phyloP scores from a whole-genome alignment of 352 stramenopile species.

The Globisporangium recalcitrans region DNA sequence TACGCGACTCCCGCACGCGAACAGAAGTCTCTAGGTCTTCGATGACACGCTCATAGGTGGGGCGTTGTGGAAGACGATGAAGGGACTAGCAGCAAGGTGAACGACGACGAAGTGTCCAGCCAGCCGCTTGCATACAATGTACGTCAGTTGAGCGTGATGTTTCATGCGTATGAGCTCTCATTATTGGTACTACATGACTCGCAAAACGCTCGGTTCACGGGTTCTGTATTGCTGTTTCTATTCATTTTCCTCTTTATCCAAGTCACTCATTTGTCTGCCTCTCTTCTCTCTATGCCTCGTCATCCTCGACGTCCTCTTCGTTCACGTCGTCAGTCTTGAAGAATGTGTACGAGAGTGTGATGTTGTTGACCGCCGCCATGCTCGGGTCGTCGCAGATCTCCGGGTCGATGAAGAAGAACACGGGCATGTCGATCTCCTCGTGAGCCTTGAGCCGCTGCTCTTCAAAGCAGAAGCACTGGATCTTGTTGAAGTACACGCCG shows the following conservation, averaged over 20 bases:
- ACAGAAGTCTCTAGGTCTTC: not conserved
- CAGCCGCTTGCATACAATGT: not conserved
- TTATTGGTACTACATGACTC: not conserved
- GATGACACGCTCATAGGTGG: not conserved
- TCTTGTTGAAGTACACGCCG: conserved; percentile 99
- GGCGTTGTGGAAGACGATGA: not conserved
- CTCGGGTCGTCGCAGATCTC: conserved; percentile 96
- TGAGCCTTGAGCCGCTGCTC: conserved; percentile 95
- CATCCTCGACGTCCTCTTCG: conserved; percentile 82
- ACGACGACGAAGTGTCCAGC: no score
- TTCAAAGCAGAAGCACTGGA: conserved; percentile 99
- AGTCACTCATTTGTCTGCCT: not conserved
- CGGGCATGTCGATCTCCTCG: conserved; percentile 99
- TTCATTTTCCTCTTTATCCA: not conserved
- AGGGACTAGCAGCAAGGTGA: no score
- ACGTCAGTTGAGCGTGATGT: not conserved
- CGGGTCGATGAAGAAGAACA: conserved; percentile 99
- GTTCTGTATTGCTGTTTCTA: conserved; percentile 3
- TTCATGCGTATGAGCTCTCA: not conserved
- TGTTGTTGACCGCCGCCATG: conserved; percentile 95
- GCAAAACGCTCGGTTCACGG: not conserved
- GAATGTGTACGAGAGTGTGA: conserved; percentile 98
- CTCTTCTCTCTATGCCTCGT: conserved; percentile 20
- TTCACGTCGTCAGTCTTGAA: conserved; percentile 96
- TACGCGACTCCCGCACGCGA: not conserved